Evolutionary conservation across 352 stramenopile genomes (phyloP).

Genomic region (Globisporangium recalcitrans): DNA sequence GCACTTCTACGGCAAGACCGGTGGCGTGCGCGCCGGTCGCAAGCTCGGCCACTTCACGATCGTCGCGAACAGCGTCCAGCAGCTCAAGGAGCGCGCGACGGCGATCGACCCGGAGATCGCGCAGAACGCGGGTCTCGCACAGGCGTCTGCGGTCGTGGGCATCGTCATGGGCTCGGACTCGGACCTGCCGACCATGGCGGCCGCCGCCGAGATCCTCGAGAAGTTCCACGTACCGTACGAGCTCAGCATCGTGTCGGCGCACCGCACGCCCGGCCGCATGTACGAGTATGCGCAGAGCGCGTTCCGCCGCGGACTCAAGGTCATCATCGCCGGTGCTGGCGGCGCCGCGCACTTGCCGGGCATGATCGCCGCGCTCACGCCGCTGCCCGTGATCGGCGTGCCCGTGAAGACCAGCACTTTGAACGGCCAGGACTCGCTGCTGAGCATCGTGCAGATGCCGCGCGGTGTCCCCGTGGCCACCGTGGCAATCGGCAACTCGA

Average conservation of each 20-base stretch:
- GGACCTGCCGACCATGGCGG: conserved; percentile 96
- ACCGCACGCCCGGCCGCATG: conserved; percentile 96
- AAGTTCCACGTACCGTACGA: conserved; percentile 95
- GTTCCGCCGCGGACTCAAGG: conserved; percentile 83
- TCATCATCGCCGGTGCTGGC: conserved; percentile 94
- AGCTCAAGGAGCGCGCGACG: conserved; percentile 74
- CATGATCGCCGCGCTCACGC: conserved; percentile 87
- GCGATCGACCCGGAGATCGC: conserved; percentile 42
- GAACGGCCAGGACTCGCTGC: conserved; percentile 95
- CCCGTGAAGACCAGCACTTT: conserved; percentile 97
- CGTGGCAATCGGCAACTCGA: conserved; percentile 97
- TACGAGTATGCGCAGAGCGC: conserved; percentile 93
- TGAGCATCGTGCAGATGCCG: conserved; percentile 99
- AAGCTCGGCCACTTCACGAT: conserved; percentile 98
- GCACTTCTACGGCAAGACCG: conserved; percentile 96
- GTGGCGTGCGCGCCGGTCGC: conserved; percentile 78
- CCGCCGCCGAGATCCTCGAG: conserved; percentile 93
- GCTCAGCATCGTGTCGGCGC: conserved; percentile 97
- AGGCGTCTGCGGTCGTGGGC: conserved; percentile 47
- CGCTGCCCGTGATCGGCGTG: conserved; percentile 93
- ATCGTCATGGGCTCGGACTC: conserved; percentile 94
- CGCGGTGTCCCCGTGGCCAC: conserved; percentile 96
- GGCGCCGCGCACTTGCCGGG: conserved; percentile 97
- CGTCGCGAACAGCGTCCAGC: conserved; percentile 77
- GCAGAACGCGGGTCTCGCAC: conserved; percentile 33